Conservation (phyloP, 2,329 filamentous ascomycete species). For the Chaetoscypha palmicola region DNA sequence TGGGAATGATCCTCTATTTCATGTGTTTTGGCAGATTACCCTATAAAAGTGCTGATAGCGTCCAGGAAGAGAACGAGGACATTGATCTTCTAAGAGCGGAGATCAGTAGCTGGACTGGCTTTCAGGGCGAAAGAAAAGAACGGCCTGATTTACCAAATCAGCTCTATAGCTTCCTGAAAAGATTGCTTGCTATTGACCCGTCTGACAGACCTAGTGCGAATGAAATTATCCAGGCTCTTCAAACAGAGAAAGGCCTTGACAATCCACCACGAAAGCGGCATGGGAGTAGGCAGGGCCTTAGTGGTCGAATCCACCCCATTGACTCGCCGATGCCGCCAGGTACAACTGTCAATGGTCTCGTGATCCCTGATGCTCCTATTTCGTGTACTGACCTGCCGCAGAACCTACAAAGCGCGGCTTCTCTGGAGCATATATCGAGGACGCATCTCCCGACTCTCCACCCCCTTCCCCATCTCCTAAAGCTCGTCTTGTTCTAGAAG, state of each 20-base stretch:
- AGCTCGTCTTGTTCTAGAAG: conserved; percentile 18
- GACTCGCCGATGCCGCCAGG: conserved; percentile 28
- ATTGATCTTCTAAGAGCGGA: conserved; percentile 77
- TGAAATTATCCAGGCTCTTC: conserved; percentile 58
- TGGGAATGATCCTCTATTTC: conserved; percentile 98
- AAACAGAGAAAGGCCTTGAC: conserved; percentile 29
- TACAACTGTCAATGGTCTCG: conserved; percentile 26
- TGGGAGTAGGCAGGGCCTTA: conserved; percentile 20
- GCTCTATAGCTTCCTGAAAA: conserved; percentile 78
- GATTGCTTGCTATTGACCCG: conserved; percentile 71
- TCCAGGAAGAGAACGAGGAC: conserved; percentile 89
- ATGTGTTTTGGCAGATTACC: conserved; percentile 90
- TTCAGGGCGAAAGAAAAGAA: conserved; percentile 67
- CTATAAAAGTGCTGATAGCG: conserved; percentile 73
- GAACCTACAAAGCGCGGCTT: conserved; percentile 24
- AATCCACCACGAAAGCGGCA: conserved; percentile 22
- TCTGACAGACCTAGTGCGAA: conserved; percentile 72
- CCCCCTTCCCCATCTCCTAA: conserved; percentile 17
- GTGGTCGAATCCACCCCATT: conserved; percentile 27
- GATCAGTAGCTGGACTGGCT: conserved; percentile 81
- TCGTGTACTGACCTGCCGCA: conserved; percentile 8
- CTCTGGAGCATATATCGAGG: conserved; percentile 28
- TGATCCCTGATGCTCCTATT: neutral
- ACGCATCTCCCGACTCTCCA: conserved; percentile 17
- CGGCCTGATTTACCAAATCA: conserved; percentile 78